A percentile compares a stretch with the other conserved stretches of the same genome.
phyloP scores from a whole-genome alignment of 2,329 filamentous ascomycete species.

The Botrytis deweyae region DNA sequence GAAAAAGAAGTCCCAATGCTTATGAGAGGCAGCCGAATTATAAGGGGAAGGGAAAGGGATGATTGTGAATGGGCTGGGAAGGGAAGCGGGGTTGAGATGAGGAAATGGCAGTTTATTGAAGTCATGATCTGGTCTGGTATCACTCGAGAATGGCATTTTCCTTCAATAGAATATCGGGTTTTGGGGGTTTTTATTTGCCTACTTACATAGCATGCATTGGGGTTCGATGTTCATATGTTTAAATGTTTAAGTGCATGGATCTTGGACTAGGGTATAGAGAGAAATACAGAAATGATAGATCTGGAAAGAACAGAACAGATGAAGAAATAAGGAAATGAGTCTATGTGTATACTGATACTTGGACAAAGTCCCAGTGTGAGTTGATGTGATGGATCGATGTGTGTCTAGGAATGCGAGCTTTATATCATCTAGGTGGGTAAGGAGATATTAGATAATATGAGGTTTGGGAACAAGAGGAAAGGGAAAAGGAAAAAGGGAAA shows the following conservation, averaged over 20 bases:
- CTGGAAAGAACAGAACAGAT: neutral
- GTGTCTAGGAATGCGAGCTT: too few relatives aligned
- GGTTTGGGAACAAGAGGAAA: too few relatives aligned
- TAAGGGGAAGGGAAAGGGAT: constrained; percentile 38
- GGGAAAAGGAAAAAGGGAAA: too few relatives aligned
- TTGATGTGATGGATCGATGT: neutral
- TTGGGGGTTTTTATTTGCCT: neutral
- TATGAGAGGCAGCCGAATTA: constrained; percentile 74
- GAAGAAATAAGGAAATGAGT: neutral
- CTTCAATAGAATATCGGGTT: neutral
- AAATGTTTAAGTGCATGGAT: neutral
- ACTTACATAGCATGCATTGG: neutral
- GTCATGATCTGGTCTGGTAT: neutral
- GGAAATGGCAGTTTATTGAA: neutral
- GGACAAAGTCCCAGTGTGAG: too few relatives aligned
- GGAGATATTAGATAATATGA: too few relatives aligned
- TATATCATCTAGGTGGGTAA: too few relatives aligned
- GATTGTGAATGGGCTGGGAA: neutral
- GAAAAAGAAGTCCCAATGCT: constrained; percentile 72
- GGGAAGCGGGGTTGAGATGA: neutral
- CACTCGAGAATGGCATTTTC: neutral
- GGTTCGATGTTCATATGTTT: neutral
- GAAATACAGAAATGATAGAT: neutral
- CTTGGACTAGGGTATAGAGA: neutral
- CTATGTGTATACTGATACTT: too few relatives aligned